Percentiles rank a stretch among this genome's conserved stretches.
phyloP scores from a whole-genome alignment of 2,329 filamentous ascomycete genomes.

The Fusarium compactum region DNA sequence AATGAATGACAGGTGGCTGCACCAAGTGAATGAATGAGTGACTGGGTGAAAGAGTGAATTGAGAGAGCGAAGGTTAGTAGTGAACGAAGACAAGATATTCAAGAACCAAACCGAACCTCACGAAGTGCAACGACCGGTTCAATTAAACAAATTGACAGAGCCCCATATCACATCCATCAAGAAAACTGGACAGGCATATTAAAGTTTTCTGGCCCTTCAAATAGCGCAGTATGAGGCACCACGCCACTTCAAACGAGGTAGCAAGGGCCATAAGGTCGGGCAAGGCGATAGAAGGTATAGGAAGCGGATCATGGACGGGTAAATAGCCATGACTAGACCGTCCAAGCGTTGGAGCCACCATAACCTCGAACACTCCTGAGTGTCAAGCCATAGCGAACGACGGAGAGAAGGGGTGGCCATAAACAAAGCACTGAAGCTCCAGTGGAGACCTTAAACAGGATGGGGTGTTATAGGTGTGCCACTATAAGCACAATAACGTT shows the following conservation, averaged over 20 bases:
- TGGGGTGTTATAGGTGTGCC: constrained; percentile 3
- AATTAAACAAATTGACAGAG: constrained; percentile 29
- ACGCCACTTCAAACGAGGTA: constrained; percentile 31
- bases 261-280: constrained; percentile 26
- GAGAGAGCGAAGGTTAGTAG: constrained; percentile 13
- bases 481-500: constrained; percentile 2
- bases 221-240: constrained; percentile 13
- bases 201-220: constrained; percentile 33
- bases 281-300: constrained; percentile 31
- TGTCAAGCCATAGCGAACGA: constrained; percentile 1
- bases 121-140: constrained; percentile 12
- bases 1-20: constrained; percentile 19
- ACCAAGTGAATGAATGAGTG: constrained; percentile 18
- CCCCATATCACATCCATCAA: constrained; percentile 16
- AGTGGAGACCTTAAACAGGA: neutral
- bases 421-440: neutral
- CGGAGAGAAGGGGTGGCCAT: constrained; percentile 33
- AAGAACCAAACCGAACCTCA: constrained; percentile 4
- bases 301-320: constrained; percentile 10
- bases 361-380: constrained; percentile 14
- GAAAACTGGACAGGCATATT: constrained; percentile 7
- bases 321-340: constrained; percentile 17
- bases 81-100: constrained; percentile 12
- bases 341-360: constrained; percentile 13
- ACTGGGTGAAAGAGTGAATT: constrained; percentile 18